Base-by-base conservation (phyloP, 31 red algal genomes). In the Asparagopsis taxiformis region DNA sequence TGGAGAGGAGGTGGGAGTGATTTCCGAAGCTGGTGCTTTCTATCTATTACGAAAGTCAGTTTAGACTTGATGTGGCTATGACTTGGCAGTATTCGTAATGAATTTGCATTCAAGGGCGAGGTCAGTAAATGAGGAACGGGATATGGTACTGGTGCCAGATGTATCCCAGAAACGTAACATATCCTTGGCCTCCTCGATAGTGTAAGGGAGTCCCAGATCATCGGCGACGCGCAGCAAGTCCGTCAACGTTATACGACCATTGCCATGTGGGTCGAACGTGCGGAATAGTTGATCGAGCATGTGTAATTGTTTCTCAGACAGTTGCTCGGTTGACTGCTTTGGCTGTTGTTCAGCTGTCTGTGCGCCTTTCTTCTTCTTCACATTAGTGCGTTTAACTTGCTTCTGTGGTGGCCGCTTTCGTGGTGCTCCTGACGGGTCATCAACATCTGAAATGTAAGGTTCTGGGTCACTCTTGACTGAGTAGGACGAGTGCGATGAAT, bases 11-110 rank as follows among this genome's bases (percentile, higher is more conserved):
- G 49, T 89, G 1, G 85, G 48, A 1, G 85, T 63, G 17, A 62
- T 89, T 34, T 72, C 66, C 28, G 85, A 89, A 25, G 46, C 66
- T 3, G 85, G 85, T 20, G 65, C 84, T 11, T 79, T 89, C 41
- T 89, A 89, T 32, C 22, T 89, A 35, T 44, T 87, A 3, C 70
- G 82, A 16, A 46, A 54, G 41, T 46, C 41, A 13, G 8, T 46
- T 6, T 46, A 46, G 41, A 13, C 41, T 9, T 13, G 41, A 13
- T n/a, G 41, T 46, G 41, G 41, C 13, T 46, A 46, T 35, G 31
- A 65, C 34, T 65, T 65, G 61, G 21, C 34, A 7, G 56, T 20
- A 20, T 51, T 51, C 3, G 1, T 1, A 15, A 75, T 13, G 22
- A 77, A 65, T 1, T 23, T 29, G 59, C 58, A 55, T 1, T 77